Conservation (phyloP, 1,284 basidiomycete genomes). For the Ceratobasidium sp. region DNA sequence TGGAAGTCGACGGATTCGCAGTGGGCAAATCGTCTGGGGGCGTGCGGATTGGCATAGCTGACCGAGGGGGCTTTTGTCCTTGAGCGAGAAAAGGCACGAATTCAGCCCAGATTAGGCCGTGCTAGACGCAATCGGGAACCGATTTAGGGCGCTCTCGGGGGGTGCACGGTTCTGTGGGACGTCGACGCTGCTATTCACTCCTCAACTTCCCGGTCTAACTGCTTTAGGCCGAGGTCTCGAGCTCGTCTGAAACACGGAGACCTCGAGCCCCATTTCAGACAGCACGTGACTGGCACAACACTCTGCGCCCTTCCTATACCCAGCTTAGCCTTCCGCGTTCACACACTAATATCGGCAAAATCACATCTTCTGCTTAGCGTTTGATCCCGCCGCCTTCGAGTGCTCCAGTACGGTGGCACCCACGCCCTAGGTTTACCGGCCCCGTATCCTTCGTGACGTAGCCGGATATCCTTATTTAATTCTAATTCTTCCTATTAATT, state of each 20-base stretch:
- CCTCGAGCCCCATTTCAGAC: not conserved
- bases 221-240: constrained; percentile 3
- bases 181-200: not conserved
- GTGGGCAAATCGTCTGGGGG: too few species aligned
- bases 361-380: constrained; percentile 4
- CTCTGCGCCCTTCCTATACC: constrained; percentile 5
- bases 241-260: constrained; percentile 32
- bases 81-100: not conserved
- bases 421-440: too few species aligned
- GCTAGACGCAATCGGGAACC: constrained; percentile 28
- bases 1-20: too few species aligned
- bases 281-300: constrained; percentile 1
- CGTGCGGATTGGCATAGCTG: too few species aligned
- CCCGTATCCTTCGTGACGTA: too few species aligned
- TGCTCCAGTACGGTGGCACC: too few species aligned
- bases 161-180: not conserved
- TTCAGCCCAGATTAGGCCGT: not conserved
- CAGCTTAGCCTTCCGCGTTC: not conserved
- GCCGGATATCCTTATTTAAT: too few species aligned
- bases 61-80: too few species aligned
- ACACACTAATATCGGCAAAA: constrained; percentile 3
- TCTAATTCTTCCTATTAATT: too few species aligned
- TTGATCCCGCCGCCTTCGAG: constrained; percentile 1
- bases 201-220: not conserved
- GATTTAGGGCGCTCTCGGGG: not conserved